Evolutionary conservation across 2,329 filamentous ascomycete species (phyloP).

Genomic region (Colletotrichum sp.): DNA sequence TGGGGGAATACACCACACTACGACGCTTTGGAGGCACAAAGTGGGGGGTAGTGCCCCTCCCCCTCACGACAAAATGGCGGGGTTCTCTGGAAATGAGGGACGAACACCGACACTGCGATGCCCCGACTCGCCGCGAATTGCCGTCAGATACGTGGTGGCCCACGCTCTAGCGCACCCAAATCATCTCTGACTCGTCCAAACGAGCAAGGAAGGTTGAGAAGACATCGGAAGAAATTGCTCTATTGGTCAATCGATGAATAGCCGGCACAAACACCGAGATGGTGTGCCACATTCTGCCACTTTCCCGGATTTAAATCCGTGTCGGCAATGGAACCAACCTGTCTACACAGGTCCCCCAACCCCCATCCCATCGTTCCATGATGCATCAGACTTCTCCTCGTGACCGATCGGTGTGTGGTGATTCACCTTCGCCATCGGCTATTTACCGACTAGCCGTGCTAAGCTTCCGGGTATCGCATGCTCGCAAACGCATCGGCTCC

Average conservation of each 20-base stretch:
- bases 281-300: background rate
- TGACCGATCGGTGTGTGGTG: background rate
- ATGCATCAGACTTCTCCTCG: background rate
- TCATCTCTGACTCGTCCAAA: slow-evolving; percentile 4
- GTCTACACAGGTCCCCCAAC: background rate
- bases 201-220: background rate
- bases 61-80: background rate
- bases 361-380: background rate
- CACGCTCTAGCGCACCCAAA: background rate
- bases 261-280: background rate
- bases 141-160: background rate
- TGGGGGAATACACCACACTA: background rate
- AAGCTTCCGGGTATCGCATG: background rate
- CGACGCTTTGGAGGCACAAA: background rate
- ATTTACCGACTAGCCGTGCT: background rate
- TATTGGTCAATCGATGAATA: background rate
- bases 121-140: background rate
- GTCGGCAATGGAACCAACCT: background rate
- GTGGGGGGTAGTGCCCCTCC: background rate
- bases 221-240: background rate
- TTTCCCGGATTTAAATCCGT: background rate
- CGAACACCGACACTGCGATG: background rate
- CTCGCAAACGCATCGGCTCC: background rate
- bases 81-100: background rate
- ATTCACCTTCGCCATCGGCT: background rate